Base-by-base conservation (phyloP, 1,284 basidiomycete genomes). In the Psilocybe mexicana region DNA sequence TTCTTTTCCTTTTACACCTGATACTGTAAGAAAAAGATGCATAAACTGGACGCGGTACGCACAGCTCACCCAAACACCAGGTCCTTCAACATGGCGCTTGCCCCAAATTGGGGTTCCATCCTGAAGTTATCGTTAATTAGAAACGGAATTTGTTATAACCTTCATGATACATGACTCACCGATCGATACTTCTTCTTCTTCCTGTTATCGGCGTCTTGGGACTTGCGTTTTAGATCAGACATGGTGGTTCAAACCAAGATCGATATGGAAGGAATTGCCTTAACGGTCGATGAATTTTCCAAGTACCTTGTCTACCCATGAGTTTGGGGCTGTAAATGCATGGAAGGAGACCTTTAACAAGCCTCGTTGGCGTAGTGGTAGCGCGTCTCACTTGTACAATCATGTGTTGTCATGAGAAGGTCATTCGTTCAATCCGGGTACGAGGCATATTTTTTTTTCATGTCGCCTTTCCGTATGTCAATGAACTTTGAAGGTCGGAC, bases 41-140 rank as follows among this genome's bases (percentile, higher is more conserved):
- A 55, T 48, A 57, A 47, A 26, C 2, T 33, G 45, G 53, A 35
- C 12, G 35, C 30, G 25, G 12, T 10, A 66, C 78, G 64, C 66
- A 80, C 90, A 92, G 63, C 86, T 91, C 5, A 85, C 86, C 91
- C 91, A 93, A 14, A 93, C 75, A 24, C 90, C 90, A 40, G 91
- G 91, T 5, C 90, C 90, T 58, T 89, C 86, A 55, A 93, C 81
- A 18, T 75, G 72, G 52, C 80, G 74, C 67, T 84, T 88, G 25
- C 72, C 78, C 84, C 86, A 87, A 25, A 86, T 79, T 7, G 85
- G 79, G 1, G 84, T 84, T 7, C 86, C 86, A 66, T 88, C 83
- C 85, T 86, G 46, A 11, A 6, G 44, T 50, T n/a, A 44, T 38
- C 18, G 18, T 18, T 18, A 18, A 18, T 18, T 18, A 18, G 18